Evolutionary conservation across 257 asterid genomes (phyloP).

Genomic region (Verbena officinalis): DNA sequence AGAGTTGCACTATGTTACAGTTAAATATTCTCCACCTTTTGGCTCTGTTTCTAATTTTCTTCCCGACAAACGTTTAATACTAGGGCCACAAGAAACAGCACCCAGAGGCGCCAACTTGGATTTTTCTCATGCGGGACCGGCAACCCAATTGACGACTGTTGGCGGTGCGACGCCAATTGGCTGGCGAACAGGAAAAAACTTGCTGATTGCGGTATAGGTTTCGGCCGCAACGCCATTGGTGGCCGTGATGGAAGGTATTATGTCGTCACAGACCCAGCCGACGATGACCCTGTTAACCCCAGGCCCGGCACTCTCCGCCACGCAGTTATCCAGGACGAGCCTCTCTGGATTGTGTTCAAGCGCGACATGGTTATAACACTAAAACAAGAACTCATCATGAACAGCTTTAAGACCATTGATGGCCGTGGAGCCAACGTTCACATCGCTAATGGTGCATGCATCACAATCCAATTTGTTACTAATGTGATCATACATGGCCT

Average conservation of each 20-base stretch:
- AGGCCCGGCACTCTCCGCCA: conserved; percentile 80
- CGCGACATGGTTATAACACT: conserved; percentile 83
- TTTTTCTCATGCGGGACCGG: conserved; percentile 91
- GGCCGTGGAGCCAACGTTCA: conserved; percentile 87
- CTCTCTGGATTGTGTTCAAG: conserved; percentile 82
- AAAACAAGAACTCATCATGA: conserved; percentile 90
- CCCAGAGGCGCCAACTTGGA: conserved; percentile 75
- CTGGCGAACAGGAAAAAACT: conserved; percentile 65
- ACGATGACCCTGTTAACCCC: conserved; percentile 73
- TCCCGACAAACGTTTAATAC: conserved; percentile 16
- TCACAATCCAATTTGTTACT: conserved; percentile 72
- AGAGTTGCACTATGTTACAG: not conserved
- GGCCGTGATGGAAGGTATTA: conserved; percentile 88
- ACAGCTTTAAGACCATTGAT: conserved; percentile 90
- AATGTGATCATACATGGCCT: conserved; percentile 84
- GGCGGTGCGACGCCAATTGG: conserved; percentile 86
- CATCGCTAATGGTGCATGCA: conserved; percentile 80
- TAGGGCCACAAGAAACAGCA: conserved; percentile 77
- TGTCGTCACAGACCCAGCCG: conserved; percentile 62
- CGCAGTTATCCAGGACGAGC: conserved; percentile 84
- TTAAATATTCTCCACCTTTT: not conserved
- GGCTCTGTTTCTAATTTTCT: not conserved
- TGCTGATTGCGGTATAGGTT: conserved; percentile 89
- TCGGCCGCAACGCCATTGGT: conserved; percentile 88
- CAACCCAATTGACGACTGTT: conserved; percentile 89